Evolutionary conservation across 495 filamentous ascomycete species (phyloP).

Genomic region (Astrothelium macrocarpum): DNA sequence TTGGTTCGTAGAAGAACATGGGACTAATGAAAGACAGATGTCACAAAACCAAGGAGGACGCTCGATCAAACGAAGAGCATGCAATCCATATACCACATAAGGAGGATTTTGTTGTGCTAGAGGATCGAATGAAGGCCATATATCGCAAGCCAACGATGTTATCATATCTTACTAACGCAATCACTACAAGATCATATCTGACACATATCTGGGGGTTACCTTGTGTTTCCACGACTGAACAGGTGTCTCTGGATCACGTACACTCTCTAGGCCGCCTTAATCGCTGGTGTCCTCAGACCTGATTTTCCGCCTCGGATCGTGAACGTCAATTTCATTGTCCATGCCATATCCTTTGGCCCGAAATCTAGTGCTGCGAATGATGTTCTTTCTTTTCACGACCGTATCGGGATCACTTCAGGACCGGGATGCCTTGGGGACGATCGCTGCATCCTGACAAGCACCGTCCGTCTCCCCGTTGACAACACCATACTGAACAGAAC

Average conservation of each 20-base stretch:
- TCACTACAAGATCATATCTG: background rate
- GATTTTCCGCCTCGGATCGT: background rate
- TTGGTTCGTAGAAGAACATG: background rate
- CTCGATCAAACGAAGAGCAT: background rate
- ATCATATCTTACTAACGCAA: background rate
- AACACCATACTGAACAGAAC: too few species aligned
- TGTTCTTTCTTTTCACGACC: background rate
- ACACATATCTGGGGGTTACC: too few species aligned
- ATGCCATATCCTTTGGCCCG: background rate
- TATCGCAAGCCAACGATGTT: background rate
- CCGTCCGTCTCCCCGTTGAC: too few species aligned
- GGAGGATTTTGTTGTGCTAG: background rate
- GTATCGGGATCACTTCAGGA: background rate
- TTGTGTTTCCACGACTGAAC: background rate
- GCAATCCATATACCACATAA: background rate
- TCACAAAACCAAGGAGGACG: background rate
- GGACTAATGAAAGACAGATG: background rate
- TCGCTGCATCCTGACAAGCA: background rate
- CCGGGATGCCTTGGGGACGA: background rate
- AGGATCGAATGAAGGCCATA: background rate
- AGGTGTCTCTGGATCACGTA: background rate
- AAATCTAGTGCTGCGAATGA: background rate
- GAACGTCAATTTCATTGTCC: slow-evolving; percentile 1
- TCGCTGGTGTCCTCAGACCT: background rate
- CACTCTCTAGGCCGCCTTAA: background rate